Conservation (phyloP, 2,329 filamentous ascomycete genomes). For the Samsoniella hepiali region DNA sequence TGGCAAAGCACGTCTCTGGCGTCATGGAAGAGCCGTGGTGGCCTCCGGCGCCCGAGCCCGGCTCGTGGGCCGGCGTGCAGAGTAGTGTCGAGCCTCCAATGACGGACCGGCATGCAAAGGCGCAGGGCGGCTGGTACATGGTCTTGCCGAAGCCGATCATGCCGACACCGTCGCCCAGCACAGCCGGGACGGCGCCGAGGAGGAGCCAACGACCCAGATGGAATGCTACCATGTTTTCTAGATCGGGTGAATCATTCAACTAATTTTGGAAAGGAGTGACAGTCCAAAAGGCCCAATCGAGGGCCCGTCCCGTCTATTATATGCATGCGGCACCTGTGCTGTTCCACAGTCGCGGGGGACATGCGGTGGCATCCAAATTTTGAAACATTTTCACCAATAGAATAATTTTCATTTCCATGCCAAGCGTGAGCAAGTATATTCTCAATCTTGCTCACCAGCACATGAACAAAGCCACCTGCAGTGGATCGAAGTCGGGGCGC, state of each 20-base stretch:
- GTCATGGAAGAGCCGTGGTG: slow-evolving; percentile 25
- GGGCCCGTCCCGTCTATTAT: background rate
- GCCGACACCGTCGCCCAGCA: slow-evolving; percentile 26
- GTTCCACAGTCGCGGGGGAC: background rate
- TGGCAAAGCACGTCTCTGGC: slow-evolving; percentile 29
- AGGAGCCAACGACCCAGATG: background rate
- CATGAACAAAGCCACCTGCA: background rate
- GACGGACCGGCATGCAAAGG: slow-evolving; percentile 34
- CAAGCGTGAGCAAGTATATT: background rate
- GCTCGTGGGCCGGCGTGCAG: slow-evolving; percentile 28
- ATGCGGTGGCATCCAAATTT: background rate
- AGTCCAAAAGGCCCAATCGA: no score
- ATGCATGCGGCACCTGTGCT: background rate
- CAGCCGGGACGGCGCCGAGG: background rate
- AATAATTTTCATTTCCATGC: background rate
- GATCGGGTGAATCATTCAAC: background rate
- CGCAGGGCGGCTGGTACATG: slow-evolving; percentile 35
- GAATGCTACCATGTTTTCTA: background rate
- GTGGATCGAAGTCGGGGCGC: slow-evolving; percentile 3
- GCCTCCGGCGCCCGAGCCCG: slow-evolving; percentile 25
- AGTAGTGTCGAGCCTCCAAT: slow-evolving; percentile 27
- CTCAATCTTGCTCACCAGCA: slow-evolving; percentile 14
- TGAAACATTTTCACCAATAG: background rate
- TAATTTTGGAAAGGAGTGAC: background rate
- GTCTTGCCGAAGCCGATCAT: slow-evolving; percentile 36